phyloP scores from a whole-genome alignment of 148 eudicot species.

The Rhododendron ovatum region DNA sequence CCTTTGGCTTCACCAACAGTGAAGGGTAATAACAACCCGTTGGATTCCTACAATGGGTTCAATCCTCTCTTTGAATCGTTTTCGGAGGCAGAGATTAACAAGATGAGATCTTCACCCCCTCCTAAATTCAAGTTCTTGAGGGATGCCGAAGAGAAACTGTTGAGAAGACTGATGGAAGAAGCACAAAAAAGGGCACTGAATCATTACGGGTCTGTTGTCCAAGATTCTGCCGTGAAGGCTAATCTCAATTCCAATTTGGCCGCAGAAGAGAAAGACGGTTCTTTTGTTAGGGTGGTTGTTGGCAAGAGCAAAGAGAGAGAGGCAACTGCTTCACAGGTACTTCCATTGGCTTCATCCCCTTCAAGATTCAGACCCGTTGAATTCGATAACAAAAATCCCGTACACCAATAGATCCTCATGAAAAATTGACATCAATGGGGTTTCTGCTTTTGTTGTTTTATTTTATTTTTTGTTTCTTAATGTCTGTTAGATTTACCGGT shows the following conservation, averaged over 20 bases:
- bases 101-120: slow-evolving; percentile 71
- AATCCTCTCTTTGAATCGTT: slow-evolving; percentile 84
- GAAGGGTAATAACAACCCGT: slow-evolving; percentile 19
- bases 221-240: slow-evolving; percentile 19
- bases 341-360: slow-evolving; percentile 65
- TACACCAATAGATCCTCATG: slow-evolving; percentile 12
- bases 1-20: slow-evolving; percentile 53
- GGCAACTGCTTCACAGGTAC: slow-evolving; percentile 56
- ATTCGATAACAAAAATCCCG: slow-evolving; percentile 12
- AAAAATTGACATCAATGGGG: not conserved
- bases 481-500: not conserved
- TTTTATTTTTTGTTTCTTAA: not conserved
- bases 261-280: slow-evolving; percentile 27
- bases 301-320: slow-evolving; percentile 27
- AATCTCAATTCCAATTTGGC: not conserved
- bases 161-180: slow-evolving; percentile 58
- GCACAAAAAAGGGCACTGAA: slow-evolving; percentile 38
- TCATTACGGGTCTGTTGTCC: slow-evolving; percentile 14
- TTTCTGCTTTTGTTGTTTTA: not conserved
- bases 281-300: slow-evolving; percentile 24
- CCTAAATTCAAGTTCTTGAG: slow-evolving; percentile 89
- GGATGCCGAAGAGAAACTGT: slow-evolving; percentile 89
- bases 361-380: slow-evolving; percentile 19
- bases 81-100: slow-evolving; percentile 48
- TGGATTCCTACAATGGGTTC: slow-evolving; percentile 35